Percentiles rank a stretch among this genome's conserved stretches.
Evolutionary conservation across 2,329 filamentous ascomycete species (phyloP).

Genomic region (Monosporascus sp.): DNA sequence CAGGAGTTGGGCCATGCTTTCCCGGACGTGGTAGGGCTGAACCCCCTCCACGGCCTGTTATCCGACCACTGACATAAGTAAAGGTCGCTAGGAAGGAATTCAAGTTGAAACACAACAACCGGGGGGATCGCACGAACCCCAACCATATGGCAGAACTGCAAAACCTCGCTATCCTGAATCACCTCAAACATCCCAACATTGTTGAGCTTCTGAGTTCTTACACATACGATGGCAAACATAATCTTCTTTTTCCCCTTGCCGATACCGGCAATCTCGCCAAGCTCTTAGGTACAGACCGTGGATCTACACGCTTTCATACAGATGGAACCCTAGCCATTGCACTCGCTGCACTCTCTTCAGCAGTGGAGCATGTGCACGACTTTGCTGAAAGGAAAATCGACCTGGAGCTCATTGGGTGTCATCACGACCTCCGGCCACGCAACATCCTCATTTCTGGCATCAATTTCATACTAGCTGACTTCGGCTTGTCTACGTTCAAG

Average conservation of each 20-base stretch:
- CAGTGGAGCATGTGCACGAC: slow-evolving; percentile 2
- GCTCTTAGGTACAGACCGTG: slow-evolving; percentile 1
- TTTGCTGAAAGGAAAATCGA: slow-evolving; percentile 1
- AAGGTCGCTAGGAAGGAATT: slow-evolving; percentile 5
- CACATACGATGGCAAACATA: background rate
- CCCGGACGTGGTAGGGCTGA: background rate
- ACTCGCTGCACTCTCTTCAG: slow-evolving; percentile 1
- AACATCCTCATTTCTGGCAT: slow-evolving; percentile 3
- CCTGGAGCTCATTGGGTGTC: slow-evolving; percentile 3
- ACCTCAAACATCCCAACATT: slow-evolving; percentile 5
- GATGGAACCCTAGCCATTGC: background rate
- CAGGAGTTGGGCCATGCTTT: background rate
- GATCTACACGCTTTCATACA: background rate
- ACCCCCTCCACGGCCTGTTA: background rate
- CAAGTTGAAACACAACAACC: background rate
- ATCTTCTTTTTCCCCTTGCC: slow-evolving; percentile 2
- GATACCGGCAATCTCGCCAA: background rate
- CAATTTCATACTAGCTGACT: slow-evolving; percentile 6
- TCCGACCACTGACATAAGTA: background rate
- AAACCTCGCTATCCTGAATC: slow-evolving; percentile 3
- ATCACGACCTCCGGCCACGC: slow-evolving; percentile 5
- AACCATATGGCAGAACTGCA: slow-evolving; percentile 1
- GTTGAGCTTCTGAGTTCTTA: slow-evolving; percentile 3
- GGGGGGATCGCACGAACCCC: too few relatives aligned
- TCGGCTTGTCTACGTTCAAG: slow-evolving; percentile 5